Evolutionary conservation across 257 asterid species (phyloP), one percentile per base, ranked within the genome.

Genomic region (Solanum ossicruentum): DNA sequence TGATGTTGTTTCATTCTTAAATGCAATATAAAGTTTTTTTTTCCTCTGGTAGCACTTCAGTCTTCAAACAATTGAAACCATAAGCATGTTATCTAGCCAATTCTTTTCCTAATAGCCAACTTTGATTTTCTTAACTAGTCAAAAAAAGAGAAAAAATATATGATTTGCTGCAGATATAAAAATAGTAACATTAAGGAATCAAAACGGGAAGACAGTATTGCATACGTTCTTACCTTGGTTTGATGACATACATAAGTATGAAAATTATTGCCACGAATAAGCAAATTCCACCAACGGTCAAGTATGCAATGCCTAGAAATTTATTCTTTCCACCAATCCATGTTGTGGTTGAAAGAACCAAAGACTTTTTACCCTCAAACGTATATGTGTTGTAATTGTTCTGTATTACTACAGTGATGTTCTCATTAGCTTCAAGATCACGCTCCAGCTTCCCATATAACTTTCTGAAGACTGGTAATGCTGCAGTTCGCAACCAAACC

Each of bases 241-340:
- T 96, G 81, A 96, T 39, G 88, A 93, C 86, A 84, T 94, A 96
- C 82, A 92, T 88, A 26, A 93, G 81, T 47, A 90, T 83, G 93
- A 94, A 96, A 86, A 79, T 83, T n/a, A 91, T 72, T 39, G 92
- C 96, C 61, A 93, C 85, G 36, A 88, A 61, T 54, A 96, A 85
- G 93, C 98, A 92, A 84, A 93, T 81, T 71, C 92, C 93, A 75
- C 99, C 99, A 52, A 96, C 93, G 1, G 88, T 81, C 82, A 96
- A 58, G 78, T 92, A 96, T 77, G 90, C 95, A 72, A 85, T 84
- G 28, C 99, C 99, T 0, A 96, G 87, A 72, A 94, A 93, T 69
- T 89, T 93, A 32, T 96, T 96, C 89, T 91, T 94, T 60, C 99
- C 99, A 12, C 99, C 99, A 26, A 96, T 92, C 99, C 99, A 96